phyloP scores from a whole-genome alignment of 2,329 filamentous ascomycete genomes.

The Phoma sp. region DNA sequence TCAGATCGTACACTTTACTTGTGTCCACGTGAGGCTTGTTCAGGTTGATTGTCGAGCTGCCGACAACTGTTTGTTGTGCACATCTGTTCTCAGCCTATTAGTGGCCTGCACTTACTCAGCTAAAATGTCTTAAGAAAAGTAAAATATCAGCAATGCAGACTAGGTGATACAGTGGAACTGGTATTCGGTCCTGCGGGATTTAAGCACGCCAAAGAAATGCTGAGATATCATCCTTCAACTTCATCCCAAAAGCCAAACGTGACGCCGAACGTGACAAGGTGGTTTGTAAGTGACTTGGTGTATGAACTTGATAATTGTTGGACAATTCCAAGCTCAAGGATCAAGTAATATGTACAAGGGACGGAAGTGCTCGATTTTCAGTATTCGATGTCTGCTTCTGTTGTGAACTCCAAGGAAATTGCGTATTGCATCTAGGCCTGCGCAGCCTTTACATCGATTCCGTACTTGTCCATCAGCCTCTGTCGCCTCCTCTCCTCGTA shows the following conservation, averaged over 20 bases:
- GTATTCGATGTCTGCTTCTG: constrained; percentile 20
- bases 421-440: constrained; percentile 28
- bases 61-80: background rate
- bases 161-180: background rate
- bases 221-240: background rate
- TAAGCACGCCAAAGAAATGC: background rate
- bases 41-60: background rate
- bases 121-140: background rate
- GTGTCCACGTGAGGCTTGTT: background rate
- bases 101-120: background rate
- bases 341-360: constrained; percentile 28
- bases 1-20: background rate
- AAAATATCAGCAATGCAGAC: background rate
- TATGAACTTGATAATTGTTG: background rate
- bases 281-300: background rate
- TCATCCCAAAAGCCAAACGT: no score
- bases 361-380: constrained; percentile 16
- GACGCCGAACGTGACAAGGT: background rate
- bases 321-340: constrained; percentile 13
- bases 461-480: constrained; percentile 85
- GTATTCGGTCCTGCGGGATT: background rate
- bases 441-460: constrained; percentile 70
- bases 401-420: constrained; percentile 32
- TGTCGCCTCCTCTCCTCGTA: constrained; percentile 84
- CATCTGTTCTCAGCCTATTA: background rate